Percentiles rank a stretch among this genome's conserved stretches.
Conservation (phyloP, 106 monocot genomes). For the Dioscorea dumetorum region DNA sequence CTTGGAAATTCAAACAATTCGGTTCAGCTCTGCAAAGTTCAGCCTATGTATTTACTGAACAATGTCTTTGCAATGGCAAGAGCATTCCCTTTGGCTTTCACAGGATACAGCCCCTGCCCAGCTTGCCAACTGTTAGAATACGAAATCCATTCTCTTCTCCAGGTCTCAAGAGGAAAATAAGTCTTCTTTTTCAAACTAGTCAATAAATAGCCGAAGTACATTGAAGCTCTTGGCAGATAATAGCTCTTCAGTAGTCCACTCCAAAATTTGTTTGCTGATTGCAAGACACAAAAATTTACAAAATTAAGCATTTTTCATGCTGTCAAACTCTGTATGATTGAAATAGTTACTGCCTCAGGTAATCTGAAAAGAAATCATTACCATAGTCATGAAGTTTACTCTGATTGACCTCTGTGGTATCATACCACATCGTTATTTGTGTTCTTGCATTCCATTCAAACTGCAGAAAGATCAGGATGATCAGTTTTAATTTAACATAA, state of each 20-base stretch:
- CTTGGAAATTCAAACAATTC: no score
- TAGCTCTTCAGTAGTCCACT: conserved; percentile 78
- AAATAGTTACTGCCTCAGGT: no score
- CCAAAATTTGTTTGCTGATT: conserved; percentile 91
- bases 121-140: conserved; percentile 92
- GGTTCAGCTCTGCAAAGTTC: conserved; percentile 9
- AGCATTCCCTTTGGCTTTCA: conserved; percentile 64
- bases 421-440: conserved; percentile 97
- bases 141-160: conserved; percentile 85
- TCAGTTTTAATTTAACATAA: background rate
- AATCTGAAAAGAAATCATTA: conserved; percentile 16
- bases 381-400: conserved; percentile 98
- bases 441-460: conserved; percentile 99
- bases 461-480: conserved; percentile 19
- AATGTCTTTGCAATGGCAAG: conserved; percentile 66
- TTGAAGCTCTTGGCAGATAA: conserved; percentile 82
- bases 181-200: conserved; percentile 42
- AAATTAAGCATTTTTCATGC: no score
- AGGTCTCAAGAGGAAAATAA: conserved; percentile 51
- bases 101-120: conserved; percentile 46
- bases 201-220: conserved; percentile 64
- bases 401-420: conserved; percentile 68
- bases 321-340: no score
- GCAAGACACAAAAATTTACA: background rate
- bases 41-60: conserved; percentile 58